These are phyloP conservation scores for Lactarius pseudohatsudake DNA, from an alignment of 768 basidiomycete genomes.

Conservation along the genomic window DNA sequence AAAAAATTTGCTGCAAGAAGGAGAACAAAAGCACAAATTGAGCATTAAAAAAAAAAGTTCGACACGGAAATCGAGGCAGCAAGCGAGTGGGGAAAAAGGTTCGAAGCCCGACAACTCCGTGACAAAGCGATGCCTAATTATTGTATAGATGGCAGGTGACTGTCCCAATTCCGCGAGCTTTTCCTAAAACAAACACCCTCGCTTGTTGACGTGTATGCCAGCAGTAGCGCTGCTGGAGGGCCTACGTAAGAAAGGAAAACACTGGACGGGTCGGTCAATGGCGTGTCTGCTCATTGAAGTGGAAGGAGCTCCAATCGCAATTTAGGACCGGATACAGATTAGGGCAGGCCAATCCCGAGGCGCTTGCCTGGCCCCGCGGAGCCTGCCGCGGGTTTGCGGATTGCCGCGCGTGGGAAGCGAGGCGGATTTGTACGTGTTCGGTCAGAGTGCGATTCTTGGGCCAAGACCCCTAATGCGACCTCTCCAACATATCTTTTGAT, in stretches of 20 bases:
- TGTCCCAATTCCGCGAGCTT: constrained; percentile 8
- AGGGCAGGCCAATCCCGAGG: neutral
- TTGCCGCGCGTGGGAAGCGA: neutral
- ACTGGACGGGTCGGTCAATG: neutral
- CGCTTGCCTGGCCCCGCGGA: neutral
- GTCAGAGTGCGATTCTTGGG: neutral
- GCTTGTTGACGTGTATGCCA: neutral
- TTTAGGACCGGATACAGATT: neutral
- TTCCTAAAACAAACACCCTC: neutral
- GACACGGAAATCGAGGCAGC: no score
- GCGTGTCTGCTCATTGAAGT: neutral
- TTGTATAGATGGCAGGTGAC: neutral
- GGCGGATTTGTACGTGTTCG: neutral
- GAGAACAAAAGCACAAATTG: no score
- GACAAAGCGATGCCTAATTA: no score
- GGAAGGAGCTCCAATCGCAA: neutral
- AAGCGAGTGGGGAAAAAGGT: no score
- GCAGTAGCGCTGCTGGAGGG: neutral
- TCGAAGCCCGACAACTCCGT: no score
- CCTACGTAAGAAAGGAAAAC: neutral
- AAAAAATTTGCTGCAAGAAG: no score
- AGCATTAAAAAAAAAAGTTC: no score
- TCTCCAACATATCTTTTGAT: neutral
- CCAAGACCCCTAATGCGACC: constrained; percentile 9
- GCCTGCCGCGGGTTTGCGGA: neutral